phyloP scores from a whole-genome alignment of 2,329 filamentous ascomycete species.

The Lojkania enalia region DNA sequence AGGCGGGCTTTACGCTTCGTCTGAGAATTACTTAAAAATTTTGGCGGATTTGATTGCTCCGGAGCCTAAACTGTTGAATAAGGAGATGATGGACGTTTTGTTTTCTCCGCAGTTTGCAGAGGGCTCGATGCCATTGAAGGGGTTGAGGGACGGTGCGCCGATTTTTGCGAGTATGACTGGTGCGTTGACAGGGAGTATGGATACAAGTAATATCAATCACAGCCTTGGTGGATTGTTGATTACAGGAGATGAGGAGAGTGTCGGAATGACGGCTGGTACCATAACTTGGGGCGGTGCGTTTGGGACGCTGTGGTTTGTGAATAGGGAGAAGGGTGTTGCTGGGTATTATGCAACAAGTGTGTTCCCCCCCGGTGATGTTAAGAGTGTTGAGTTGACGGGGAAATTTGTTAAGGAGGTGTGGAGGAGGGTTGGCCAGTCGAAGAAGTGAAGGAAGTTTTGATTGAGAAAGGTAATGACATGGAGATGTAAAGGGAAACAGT shows the following conservation, averaged over 20 bases:
- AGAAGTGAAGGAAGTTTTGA: too few relatives aligned
- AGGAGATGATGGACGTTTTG: slow-evolving; percentile 5
- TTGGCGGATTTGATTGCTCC: slow-evolving; percentile 8
- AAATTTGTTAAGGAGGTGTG: slow-evolving; percentile 19
- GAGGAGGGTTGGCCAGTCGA: slow-evolving; percentile 10
- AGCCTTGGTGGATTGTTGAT: slow-evolving; percentile 18
- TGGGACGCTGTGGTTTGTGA: slow-evolving; percentile 21
- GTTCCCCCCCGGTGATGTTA: slow-evolving; percentile 17
- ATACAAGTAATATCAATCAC: slow-evolving; percentile 12
- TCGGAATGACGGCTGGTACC: slow-evolving; percentile 17
- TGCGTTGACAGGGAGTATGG: slow-evolving; percentile 5
- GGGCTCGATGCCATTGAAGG: not conserved
- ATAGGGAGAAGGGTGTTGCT: slow-evolving; percentile 16
- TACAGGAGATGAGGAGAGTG: slow-evolving; percentile 11
- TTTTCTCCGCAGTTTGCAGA: slow-evolving; percentile 9
- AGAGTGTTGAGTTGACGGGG: slow-evolving; percentile 12
- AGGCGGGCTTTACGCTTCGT: slow-evolving; percentile 10
- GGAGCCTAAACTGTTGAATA: slow-evolving; percentile 6
- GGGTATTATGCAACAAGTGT: slow-evolving; percentile 18
- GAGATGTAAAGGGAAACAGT: too few relatives aligned
- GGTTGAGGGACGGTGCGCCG: slow-evolving; percentile 3
- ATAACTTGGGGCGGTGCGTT: slow-evolving; percentile 22
- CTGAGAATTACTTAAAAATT: slow-evolving; percentile 8
- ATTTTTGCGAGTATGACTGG: slow-evolving; percentile 17
- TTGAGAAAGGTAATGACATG: too few relatives aligned